Conservation (phyloP, 305 asterid genomes). For the Fraxinus velutina region DNA sequence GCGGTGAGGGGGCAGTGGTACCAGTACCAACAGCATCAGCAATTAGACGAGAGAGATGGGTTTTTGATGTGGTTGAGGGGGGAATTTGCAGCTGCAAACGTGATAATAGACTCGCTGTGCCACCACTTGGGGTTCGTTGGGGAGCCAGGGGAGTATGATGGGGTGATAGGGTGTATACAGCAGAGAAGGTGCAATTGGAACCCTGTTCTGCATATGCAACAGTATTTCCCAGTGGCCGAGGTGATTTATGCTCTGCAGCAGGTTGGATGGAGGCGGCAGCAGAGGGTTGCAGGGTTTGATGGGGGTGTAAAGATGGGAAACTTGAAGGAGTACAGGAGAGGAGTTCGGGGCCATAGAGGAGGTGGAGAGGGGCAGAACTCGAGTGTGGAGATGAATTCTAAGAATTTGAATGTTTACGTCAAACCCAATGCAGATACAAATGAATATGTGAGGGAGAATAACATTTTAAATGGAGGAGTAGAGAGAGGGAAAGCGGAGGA, state of each 20-base stretch:
- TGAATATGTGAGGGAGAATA: conserved; percentile 25
- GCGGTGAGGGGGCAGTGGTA: conserved; percentile 51
- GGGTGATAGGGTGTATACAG: conserved; percentile 61
- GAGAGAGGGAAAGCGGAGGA: conserved; percentile 37
- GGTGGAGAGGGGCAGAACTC: conserved; percentile 37
- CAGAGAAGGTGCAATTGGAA: conserved; percentile 83
- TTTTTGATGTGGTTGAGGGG: conserved; percentile 73
- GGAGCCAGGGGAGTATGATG: conserved; percentile 73
- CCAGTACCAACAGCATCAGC: conserved; percentile 45
- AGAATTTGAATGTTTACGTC: conserved; percentile 29
- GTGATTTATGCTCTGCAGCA: conserved; percentile 70
- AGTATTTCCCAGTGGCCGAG: conserved; percentile 73
- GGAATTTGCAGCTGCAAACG: conserved; percentile 88
- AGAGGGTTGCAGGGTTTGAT: conserved; percentile 42
- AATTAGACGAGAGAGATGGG: conserved; percentile 70
- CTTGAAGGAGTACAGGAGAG: conserved; percentile 39
- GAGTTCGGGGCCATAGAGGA: conserved; percentile 47
- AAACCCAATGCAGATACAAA: conserved; percentile 28
- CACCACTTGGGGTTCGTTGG: conserved; percentile 69
- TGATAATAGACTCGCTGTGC: conserved; percentile 81
- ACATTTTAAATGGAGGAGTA: conserved; percentile 29
- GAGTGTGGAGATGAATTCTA: conserved; percentile 34
- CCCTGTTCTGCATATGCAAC: conserved; percentile 81
- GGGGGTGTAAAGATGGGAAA: conserved; percentile 36
- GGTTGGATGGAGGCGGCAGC: conserved; percentile 61